Evolutionary conservation across 23 red algal genomes (phyloP).

Genomic region (Pyropia haitanensis): DNA sequence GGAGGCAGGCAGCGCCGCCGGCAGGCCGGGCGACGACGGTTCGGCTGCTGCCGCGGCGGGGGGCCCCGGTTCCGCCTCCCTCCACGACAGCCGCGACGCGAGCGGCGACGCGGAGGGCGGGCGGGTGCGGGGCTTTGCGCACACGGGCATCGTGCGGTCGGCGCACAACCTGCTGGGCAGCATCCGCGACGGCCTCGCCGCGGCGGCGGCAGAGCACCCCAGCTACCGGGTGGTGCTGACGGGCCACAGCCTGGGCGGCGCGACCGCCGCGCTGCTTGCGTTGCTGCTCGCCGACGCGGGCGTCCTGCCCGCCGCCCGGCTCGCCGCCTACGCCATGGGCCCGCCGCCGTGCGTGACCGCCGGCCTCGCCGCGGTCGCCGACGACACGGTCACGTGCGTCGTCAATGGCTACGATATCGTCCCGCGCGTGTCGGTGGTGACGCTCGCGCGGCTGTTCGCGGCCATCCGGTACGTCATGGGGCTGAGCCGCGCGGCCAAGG

Average conservation of each 20-base stretch:
- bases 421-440: conserved; percentile 51
- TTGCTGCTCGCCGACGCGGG: conserved; percentile 54
- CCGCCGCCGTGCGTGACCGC: conserved; percentile 38
- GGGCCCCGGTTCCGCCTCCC: not conserved
- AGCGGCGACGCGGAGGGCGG: not conserved
- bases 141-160: conserved; percentile 50
- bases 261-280: conserved; percentile 37
- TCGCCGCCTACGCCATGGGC: conserved; percentile 30
- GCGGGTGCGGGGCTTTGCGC: conserved; percentile 26
- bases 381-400: conserved; percentile 23
- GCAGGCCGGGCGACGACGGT: not conserved
- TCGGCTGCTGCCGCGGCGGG: not conserved
- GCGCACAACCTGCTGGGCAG: conserved; percentile 31
- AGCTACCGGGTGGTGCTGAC: conserved; percentile 51
- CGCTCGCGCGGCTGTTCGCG: conserved; percentile 38
- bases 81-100: not conserved
- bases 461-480: conserved; percentile 31
- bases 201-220: conserved; percentile 15
- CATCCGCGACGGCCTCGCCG: conserved; percentile 14
- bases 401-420: conserved; percentile 70
- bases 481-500: conserved; percentile 16
- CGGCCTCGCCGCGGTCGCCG: conserved; percentile 39
- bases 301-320: conserved; percentile 6
- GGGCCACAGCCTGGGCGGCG: conserved; percentile 71
- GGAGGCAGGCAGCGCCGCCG: not conserved